Evolutionary conservation across 2,329 filamentous ascomycete species (phyloP).

Genomic region (Cercospora zeina): DNA sequence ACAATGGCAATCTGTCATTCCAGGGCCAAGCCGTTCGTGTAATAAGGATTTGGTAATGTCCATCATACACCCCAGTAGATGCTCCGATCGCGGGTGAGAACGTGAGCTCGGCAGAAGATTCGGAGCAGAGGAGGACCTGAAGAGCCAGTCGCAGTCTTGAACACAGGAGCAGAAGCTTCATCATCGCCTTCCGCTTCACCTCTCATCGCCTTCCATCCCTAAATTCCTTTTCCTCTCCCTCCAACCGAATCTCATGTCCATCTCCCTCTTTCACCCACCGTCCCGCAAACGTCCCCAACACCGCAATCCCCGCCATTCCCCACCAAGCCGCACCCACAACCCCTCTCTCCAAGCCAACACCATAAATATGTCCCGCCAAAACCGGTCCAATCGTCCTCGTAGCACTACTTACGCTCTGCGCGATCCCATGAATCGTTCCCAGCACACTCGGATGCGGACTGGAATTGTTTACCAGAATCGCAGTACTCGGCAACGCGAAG

Average conservation of each 20-base stretch:
- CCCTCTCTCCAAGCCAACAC: constrained; percentile 54
- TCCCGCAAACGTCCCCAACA: constrained; percentile 58
- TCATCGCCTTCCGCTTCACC: no score
- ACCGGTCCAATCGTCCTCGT: constrained; percentile 59
- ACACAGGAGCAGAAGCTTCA: no score
- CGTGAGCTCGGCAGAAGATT: no score
- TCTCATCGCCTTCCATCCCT: constrained; percentile 7
- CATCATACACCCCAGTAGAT: no score
- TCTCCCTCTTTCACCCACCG: constrained; percentile 63
- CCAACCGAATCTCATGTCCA: constrained; percentile 60
- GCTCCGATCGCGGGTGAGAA: no score
- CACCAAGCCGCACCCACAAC: constrained; percentile 61
- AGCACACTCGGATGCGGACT: constrained; percentile 58
- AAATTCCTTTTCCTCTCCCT: constrained; percentile 50
- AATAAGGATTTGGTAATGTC: no score
- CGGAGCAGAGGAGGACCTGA: no score
- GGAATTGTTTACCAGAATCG: constrained; percentile 62
- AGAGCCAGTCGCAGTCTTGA: no score
- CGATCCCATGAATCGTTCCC: constrained; percentile 60
- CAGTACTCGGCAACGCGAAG: constrained; percentile 57
- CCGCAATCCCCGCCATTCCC: constrained; percentile 55
- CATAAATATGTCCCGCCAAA: constrained; percentile 55
- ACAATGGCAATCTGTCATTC: no score
- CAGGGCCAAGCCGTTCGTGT: no score
- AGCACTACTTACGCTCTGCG: constrained; percentile 56